Evolutionary conservation across 192 early-diverging fungal genomes (phyloP), one percentile per base, ranked within the genome.

Genomic region (Allomyces macrogynus): DNA sequence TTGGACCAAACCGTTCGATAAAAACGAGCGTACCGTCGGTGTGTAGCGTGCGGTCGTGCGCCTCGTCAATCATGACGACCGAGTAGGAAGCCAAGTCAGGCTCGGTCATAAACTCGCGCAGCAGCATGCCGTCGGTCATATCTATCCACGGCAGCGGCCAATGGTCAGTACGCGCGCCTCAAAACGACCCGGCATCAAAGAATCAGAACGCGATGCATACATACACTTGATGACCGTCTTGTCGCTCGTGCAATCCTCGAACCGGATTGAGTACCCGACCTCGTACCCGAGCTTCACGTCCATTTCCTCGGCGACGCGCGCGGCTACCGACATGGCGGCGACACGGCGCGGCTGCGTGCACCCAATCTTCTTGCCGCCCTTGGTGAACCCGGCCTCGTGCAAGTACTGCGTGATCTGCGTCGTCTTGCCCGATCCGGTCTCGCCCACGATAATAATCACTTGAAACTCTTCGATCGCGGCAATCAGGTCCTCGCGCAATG

Each of bases 381-480:
- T 89, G 24, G 91, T 89, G 67, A 92, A 99, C 20, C 96, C 96
- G 9, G 89, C 91, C 68, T 99, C 95, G 71, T 87, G 81, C 26
- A 99, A 75, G 66, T 99, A 99, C 72, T 99, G 95, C 16, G 96
- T 89, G 25, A 99, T 78, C 71, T 99, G 94, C n/a, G 93, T 99
- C 0, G 94, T 99, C 74, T 99, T 99, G 20, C 95, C 95, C 4
- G 91, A 94, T 8, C 95, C 95, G 3, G 95, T 99, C 76, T 97
- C 92, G 43, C 93, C 95, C 14, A 93, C 93, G 65, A 99, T 87
- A 67, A 99, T 83, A n/a, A 99, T 65, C 0, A 90, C 86, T 71
- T 90, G 94, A 68, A 79, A 82, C 26, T 89, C 74, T 24, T 92
- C 82, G 32, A 99, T 82, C 8, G 93, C 91, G 0, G 84, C 76